Percentiles rank a stretch among this genome's conserved stretches.
Evolutionary conservation across 257 asterid species (phyloP).

Genomic region (Salvia splendens): DNA sequence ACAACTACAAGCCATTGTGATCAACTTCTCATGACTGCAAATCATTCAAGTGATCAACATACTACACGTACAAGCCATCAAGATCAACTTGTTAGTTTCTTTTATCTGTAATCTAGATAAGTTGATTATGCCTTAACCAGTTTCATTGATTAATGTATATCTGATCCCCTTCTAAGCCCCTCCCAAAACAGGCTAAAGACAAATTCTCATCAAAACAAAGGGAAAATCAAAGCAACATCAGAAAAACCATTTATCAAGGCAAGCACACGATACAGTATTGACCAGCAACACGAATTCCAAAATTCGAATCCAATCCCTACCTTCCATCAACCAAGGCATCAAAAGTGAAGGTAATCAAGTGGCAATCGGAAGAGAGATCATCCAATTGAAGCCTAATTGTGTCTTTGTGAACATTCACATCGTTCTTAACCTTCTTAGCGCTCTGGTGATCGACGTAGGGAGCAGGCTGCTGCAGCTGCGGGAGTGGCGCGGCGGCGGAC

Average conservation of each 20-base stretch:
- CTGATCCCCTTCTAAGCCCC: not conserved
- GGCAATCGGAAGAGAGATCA: constrained; percentile 51
- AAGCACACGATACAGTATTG: not conserved
- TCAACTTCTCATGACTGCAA: too few species aligned
- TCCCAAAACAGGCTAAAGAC: not conserved
- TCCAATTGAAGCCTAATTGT: constrained; percentile 68
- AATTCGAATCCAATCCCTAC: constrained; percentile 35
- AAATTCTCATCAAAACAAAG: constrained; percentile 13
- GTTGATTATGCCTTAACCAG: not conserved
- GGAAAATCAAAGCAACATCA: constrained; percentile 11
- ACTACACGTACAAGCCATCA: not conserved
- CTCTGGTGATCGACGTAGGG: constrained; percentile 84
- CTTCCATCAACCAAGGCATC: constrained; percentile 95
- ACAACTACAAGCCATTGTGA: too few species aligned
- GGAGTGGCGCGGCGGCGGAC: constrained; percentile 35
- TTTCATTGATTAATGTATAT: constrained; percentile 10
- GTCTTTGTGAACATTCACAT: constrained; percentile 83
- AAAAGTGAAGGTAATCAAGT: constrained; percentile 74
- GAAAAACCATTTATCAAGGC: not conserved
- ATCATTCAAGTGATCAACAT: not conserved
- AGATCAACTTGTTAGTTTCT: constrained; percentile 13
- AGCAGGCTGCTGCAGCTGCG: constrained; percentile 44
- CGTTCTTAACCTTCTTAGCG: constrained; percentile 81
- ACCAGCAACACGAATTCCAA: not conserved
- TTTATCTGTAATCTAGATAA: not conserved